These are phyloP conservation scores for Xylaria sp. DNA, from an alignment of 2,329 filamentous ascomycete species.

Conservation along the genomic window DNA sequence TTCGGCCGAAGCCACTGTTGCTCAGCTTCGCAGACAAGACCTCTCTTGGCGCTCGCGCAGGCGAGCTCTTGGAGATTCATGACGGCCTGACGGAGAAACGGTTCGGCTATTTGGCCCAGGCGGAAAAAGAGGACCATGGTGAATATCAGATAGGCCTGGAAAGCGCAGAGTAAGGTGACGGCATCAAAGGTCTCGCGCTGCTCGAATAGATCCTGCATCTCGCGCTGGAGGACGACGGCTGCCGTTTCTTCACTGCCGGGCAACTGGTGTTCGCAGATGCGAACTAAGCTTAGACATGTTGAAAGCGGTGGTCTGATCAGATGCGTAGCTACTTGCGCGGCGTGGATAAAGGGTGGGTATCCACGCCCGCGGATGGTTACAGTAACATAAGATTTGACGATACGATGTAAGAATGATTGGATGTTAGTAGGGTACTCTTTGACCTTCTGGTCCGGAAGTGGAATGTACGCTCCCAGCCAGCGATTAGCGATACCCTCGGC, in stretches of 20 bases:
- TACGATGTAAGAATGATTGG: conserved; percentile 54
- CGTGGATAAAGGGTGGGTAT: conserved; percentile 59
- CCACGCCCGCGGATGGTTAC: conserved; percentile 52
- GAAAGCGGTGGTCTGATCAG: conserved; percentile 51
- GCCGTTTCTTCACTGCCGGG: conserved; percentile 51
- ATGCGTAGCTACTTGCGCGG: conserved; percentile 49
- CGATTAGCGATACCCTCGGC: conserved; percentile 60
- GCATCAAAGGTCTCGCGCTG: conserved; percentile 45
- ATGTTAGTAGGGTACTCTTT: conserved; percentile 57
- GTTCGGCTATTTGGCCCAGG: conserved; percentile 38
- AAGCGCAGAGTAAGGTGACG: conserved; percentile 55
- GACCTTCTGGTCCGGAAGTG: conserved; percentile 55
- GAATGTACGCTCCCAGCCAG: conserved; percentile 61
- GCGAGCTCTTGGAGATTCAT: conserved; percentile 64
- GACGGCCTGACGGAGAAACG: conserved; percentile 57
- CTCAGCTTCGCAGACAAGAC: conserved; percentile 59
- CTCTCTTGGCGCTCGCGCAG: conserved; percentile 52
- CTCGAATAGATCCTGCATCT: conserved; percentile 57
- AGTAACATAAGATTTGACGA: conserved; percentile 59
- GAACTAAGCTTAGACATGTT: conserved; percentile 56
- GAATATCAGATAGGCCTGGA: conserved; percentile 67
- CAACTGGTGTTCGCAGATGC: conserved; percentile 53
- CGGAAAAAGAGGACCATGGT: conserved; percentile 61
- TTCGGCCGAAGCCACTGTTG: conserved; percentile 52
- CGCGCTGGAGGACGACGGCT: conserved; percentile 52